phyloP scores from a whole-genome alignment of 768 basidiomycete genomes.

The Omphalotus guepiniiformis region DNA sequence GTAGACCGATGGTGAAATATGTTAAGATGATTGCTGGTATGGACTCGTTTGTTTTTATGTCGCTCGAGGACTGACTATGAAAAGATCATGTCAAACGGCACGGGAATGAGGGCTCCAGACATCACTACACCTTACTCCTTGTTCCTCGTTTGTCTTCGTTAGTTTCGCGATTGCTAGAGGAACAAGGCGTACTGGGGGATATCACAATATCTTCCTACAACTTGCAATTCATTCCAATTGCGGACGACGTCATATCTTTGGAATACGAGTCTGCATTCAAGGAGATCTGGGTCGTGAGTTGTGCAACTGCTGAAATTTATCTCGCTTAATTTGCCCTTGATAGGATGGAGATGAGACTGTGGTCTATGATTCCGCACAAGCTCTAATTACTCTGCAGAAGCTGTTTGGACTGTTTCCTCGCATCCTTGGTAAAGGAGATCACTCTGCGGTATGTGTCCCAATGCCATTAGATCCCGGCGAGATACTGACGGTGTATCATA shows the following conservation, averaged over 20 bases:
- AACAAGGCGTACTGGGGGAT: conserved; percentile 98
- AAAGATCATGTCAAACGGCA: conserved; percentile 91
- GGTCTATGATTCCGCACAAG: conserved; percentile 85
- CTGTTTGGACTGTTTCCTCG: conserved; percentile 88
- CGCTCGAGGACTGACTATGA: conserved; percentile 21
- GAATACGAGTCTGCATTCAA: conserved; percentile 84
- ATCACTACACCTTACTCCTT: conserved; percentile 82
- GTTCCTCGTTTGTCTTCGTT: conserved; percentile 87
- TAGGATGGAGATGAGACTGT: conserved; percentile 93
- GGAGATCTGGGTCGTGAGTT: conserved; percentile 85
- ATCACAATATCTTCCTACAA: conserved; percentile 83
- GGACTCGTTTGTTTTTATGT: conserved; percentile 23
- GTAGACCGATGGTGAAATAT: conserved; percentile 78
- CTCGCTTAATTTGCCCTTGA: conserved; percentile 3
- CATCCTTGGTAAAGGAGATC: conserved; percentile 90
- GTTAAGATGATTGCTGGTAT: conserved; percentile 90
- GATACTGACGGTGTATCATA: conserved; percentile 27
- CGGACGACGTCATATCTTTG: conserved; percentile 88
- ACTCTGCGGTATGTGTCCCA: conserved; percentile 54
- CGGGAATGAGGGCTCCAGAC: conserved; percentile 62
- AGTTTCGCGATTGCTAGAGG: conserved; percentile 82
- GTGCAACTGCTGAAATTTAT: conserved; percentile 1
- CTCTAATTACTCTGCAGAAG: conserved; percentile 76
- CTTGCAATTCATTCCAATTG: conserved; percentile 90
- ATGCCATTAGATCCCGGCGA: background rate